Percentiles rank a stretch among this genome's conserved stretches.
These are phyloP conservation scores for Zarea fungicola DNA, from an alignment of 2,329 filamentous ascomycete genomes.

Conservation along the genomic window DNA sequence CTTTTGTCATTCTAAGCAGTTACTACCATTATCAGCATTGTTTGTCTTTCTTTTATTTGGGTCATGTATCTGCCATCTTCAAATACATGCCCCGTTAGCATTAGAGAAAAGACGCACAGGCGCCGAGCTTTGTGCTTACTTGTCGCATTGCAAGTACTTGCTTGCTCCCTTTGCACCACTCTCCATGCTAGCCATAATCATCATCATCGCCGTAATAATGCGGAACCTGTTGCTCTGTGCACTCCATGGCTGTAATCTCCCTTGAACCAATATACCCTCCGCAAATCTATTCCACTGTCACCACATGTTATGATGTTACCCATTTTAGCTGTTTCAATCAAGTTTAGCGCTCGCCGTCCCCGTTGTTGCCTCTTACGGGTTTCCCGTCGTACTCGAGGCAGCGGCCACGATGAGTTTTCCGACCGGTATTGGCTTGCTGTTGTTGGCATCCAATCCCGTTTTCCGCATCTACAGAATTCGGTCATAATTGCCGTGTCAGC, in stretches of 20 bases:
- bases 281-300: no score
- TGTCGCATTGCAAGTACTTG: background rate
- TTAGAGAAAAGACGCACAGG: background rate
- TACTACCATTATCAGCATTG: no score
- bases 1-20: no score
- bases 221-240: slow-evolving; percentile 10
- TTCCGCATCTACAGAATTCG: slow-evolving; percentile 4
- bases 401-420: background rate
- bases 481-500: slow-evolving; percentile 9
- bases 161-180: slow-evolving; percentile 1
- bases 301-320: no score
- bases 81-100: background rate
- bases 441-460: slow-evolving; percentile 1
- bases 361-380: slow-evolving; percentile 8
- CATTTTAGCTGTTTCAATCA: background rate
- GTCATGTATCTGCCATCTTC: no score
- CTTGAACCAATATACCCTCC: background rate
- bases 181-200: slow-evolving; percentile 9
- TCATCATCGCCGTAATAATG: slow-evolving; percentile 6
- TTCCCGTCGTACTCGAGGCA: slow-evolving; percentile 10
- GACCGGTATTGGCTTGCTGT: slow-evolving; percentile 5
- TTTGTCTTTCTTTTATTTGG: no score
- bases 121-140: background rate
- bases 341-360: slow-evolving; percentile 2
- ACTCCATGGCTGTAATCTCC: background rate